phyloP scores from a whole-genome alignment of 805 yeast genomes.

The Hanseniaspora valbyensis region DNA sequence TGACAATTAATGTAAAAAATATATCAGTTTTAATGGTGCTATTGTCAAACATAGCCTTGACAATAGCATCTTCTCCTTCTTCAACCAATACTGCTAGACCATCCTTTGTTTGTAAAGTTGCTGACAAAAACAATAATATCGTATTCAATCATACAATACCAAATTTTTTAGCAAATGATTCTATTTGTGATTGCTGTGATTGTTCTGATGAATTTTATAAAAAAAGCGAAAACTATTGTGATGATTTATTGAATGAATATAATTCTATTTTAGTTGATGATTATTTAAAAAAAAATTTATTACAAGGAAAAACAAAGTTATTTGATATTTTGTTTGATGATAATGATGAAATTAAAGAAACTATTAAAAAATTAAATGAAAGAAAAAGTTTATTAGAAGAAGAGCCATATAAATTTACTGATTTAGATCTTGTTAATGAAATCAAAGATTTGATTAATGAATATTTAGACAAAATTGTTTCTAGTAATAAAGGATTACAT shows the following conservation, averaged over 20 bases:
- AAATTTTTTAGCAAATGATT: slow-evolving; percentile 66
- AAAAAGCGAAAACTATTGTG: slow-evolving; percentile 36
- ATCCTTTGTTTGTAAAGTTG: slow-evolving; percentile 49
- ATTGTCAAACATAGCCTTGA: no score
- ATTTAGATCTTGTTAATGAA: background rate
- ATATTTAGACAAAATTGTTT: background rate
- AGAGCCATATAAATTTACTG: background rate
- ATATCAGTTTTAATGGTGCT: no score
- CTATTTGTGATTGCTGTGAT: slow-evolving; percentile 95
- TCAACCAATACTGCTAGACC: no score
- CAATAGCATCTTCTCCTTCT: no score
- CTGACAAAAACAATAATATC: slow-evolving; percentile 47
- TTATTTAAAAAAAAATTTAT: slow-evolving; percentile 1
- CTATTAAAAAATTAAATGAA: background rate
- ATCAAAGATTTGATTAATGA: background rate
- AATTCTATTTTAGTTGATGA: slow-evolving; percentile 28
- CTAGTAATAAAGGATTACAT: background rate
- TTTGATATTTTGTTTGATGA: background rate
- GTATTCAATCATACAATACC: slow-evolving; percentile 53
- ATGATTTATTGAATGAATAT: slow-evolving; percentile 45
- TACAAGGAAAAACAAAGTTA: background rate
- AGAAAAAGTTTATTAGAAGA: background rate
- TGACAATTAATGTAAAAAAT: no score
- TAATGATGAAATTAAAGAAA: background rate
- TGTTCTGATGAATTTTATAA: slow-evolving; percentile 65